phyloP scores from a whole-genome alignment of 805 yeast species.

The Candida multigemmis region DNA sequence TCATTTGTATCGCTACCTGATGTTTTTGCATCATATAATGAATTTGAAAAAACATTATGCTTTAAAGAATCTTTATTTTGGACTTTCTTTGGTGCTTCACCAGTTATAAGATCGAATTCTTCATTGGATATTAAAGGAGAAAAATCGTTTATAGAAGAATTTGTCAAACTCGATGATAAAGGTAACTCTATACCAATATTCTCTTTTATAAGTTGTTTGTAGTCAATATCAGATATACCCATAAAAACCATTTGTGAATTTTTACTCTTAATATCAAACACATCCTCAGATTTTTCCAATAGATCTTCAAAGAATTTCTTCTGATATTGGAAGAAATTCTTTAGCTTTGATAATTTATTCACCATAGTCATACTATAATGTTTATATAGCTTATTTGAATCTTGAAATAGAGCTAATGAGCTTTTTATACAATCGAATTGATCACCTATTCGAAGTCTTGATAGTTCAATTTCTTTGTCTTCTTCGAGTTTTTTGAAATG shows the following conservation, averaged over 20 bases:
- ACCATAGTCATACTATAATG: slow-evolving; percentile 16
- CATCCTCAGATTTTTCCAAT: slow-evolving; percentile 7
- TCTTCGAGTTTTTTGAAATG: slow-evolving; percentile 10
- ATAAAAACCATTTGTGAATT: slow-evolving; percentile 18
- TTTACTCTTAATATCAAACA: slow-evolving; percentile 8
- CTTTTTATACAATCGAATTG: slow-evolving; percentile 23
- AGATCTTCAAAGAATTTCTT: slow-evolving; percentile 14
- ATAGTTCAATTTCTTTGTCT: slow-evolving; percentile 22
- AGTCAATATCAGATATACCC: slow-evolving; percentile 20
- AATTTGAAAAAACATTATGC: slow-evolving; percentile 30
- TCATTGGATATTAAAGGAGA: slow-evolving; percentile 29
- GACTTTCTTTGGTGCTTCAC: slow-evolving; percentile 21
- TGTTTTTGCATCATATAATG: slow-evolving; percentile 27
- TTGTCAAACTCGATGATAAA: slow-evolving; percentile 2
- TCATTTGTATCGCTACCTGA: slow-evolving; percentile 32
- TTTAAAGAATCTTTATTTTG: slow-evolving; percentile 16
- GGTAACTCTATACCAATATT: background rate
- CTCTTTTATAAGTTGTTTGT: slow-evolving; percentile 1
- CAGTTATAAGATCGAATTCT: slow-evolving; percentile 31
- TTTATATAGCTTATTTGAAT: slow-evolving; percentile 25
- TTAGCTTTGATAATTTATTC: slow-evolving; percentile 28
- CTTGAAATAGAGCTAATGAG: slow-evolving; percentile 24
- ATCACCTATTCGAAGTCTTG: slow-evolving; percentile 19
- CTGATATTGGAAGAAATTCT: slow-evolving; percentile 30
- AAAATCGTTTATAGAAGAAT: slow-evolving; percentile 24